Evolutionary conservation across 257 asterid genomes (phyloP), one percentile per base, ranked within the genome.

Genomic region (Capsicum baccatum): DNA sequence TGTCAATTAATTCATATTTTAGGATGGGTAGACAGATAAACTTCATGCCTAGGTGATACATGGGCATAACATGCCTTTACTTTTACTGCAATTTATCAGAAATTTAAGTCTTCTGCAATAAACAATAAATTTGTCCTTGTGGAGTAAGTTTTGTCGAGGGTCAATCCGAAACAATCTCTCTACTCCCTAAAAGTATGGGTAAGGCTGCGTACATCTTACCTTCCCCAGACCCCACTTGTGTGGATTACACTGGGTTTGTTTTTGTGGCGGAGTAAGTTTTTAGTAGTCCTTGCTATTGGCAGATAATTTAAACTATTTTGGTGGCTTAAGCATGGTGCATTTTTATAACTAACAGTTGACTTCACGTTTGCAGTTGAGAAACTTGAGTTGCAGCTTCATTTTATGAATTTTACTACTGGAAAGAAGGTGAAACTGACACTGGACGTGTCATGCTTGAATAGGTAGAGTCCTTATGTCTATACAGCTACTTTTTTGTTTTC

Each of bases 371-470:
- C 96, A 96, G 99, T 9, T 84, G 96, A 88, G 59, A 91, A 83
- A 87, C 98, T 93, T 80, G 82, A 88, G 87, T 90, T 96, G 90
- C 87, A 81, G 79, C 93, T 92, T 83, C 85, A 88, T 89, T 96
- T 92, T 93, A 81, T 88, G 58, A 90, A 82, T 83, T 92, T 90
- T 52, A 84, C 83, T 78, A 85, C 88, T 48, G 92, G 94, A 86
- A 90, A 85, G 88, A 96, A 91, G 89, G 93, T 92, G 87, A 85
- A 82, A 62, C 80, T 92, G 89, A 91, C 92, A 54, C 92, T 96
- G 56, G 97, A 93, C 87, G 33, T 96, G 83, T 93, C 99, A 81
- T 92, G 97, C 90, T 90, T 96, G 92, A 93, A 92, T 84, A 89
- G 92, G 99, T 96, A 88, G 44, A 90, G 64, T 83, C 67, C 79